Conservation (phyloP, 2,329 filamentous ascomycete species). For the Fusarium guadeloupense region DNA sequence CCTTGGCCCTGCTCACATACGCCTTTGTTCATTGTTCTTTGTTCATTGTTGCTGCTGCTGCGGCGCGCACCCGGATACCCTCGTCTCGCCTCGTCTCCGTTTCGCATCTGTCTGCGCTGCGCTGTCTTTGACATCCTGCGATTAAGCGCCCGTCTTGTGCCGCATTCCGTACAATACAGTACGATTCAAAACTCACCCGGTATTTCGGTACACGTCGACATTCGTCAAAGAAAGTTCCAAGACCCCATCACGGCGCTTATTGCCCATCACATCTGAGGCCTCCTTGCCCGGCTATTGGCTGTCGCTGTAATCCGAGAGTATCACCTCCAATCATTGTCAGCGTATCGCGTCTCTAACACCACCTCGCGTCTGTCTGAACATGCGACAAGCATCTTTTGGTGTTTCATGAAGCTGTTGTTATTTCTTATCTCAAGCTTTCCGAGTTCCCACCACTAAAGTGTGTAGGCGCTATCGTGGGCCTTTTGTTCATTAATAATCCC, state of each 20-base stretch:
- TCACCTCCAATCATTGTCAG: slow-evolving; percentile 28
- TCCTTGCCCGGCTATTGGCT: slow-evolving; percentile 32
- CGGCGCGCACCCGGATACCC: no score
- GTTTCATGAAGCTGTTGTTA: slow-evolving; percentile 41
- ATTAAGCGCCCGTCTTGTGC: slow-evolving; percentile 36
- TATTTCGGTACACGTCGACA: slow-evolving; percentile 26
- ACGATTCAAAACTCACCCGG: slow-evolving; percentile 2
- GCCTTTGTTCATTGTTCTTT: slow-evolving; percentile 4
- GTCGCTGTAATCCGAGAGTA: slow-evolving; percentile 31
- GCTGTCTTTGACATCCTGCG: slow-evolving; percentile 17
- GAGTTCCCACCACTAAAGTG: slow-evolving; percentile 16
- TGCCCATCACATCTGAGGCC: slow-evolving; percentile 11
- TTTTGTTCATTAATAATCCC: slow-evolving; percentile 20
- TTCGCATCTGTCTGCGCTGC: slow-evolving; percentile 2
- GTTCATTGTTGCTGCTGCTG: slow-evolving; percentile 13
- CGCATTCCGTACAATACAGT: slow-evolving; percentile 27
- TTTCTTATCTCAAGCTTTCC: slow-evolving; percentile 27
- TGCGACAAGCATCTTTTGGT: slow-evolving; percentile 35
- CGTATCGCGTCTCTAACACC: slow-evolving; percentile 22
- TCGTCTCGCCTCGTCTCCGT: slow-evolving; percentile 17
- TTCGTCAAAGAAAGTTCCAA: slow-evolving; percentile 27
- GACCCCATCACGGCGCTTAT: slow-evolving; percentile 40
- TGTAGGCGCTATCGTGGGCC: slow-evolving; percentile 42
- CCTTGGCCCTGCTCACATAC: slow-evolving; percentile 19
- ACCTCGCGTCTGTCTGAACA: slow-evolving; percentile 38